Base-by-base conservation (phyloP, 2,329 filamentous ascomycete species). In the Ophiosphaerella herpotricha region DNA sequence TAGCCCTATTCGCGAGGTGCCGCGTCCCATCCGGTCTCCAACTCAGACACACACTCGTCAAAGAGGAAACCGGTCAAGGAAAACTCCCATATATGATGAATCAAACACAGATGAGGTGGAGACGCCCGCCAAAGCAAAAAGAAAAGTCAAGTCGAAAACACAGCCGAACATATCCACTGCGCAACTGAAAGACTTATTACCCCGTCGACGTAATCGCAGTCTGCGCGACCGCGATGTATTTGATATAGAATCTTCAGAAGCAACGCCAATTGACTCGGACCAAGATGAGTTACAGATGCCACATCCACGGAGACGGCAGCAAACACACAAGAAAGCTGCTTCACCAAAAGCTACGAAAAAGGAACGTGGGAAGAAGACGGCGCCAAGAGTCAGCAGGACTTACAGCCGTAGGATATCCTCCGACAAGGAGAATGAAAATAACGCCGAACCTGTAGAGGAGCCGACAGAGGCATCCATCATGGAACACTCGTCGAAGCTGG, bases 141-240 rank as follows among this genome's bases (percentile, higher is more conserved):
- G 54, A 37, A 45, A 45, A 5, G 35, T 35, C 9, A 60, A 59
- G 52, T 60, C 56, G 50, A 63, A 68, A 43, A 58, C 67, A 44
- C 58, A 72, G 48, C 61, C 62, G 14, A 54, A 72, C 26, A 64
- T 72, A 32, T 75, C 75, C 7, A 79, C 77, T 23, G 75, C 76
- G 3, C 72, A 73, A 23, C 63, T 80, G 16, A 76, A 78, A 53
- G 66, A 70, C 6, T 59, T 80, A 7, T 66, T 80, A 13, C 78
- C 78, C 9, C 77, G 74, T 50, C 69, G 75, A 46, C 64, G 73
- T 18, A 67, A 58, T 32, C 68, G 62, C 42, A 50, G 32, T 12
- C 12, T 64, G 18, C 56, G 50, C 26, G 63, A 72, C 48, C 57
- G 58, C 45, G 66, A 71, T 43, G 72, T 76, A 26, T 78, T 74